Base-by-base conservation (phyloP, 441 rosid species). In the Aleurites moluccanus region DNA sequence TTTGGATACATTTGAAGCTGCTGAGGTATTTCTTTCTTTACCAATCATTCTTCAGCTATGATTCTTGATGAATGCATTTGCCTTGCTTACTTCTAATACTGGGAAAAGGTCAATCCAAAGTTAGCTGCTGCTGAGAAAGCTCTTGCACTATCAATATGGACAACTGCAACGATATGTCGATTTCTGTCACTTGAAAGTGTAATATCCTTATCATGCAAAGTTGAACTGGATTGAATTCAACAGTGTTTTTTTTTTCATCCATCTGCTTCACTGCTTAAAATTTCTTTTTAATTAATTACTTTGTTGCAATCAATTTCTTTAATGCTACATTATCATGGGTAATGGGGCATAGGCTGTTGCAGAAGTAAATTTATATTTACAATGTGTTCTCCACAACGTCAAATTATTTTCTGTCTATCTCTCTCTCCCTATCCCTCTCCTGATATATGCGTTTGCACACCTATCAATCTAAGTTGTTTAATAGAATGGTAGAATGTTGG, bases 71-170 rank as follows among this genome's bases (percentile, higher is more conserved):
- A 27, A 49, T 56, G 42, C 72, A 61, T 68, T 74, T 74, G 72
- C 83, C 80, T 60, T 38, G 76, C 13, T 67, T 70, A 13, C 73
- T 45, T 49, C 33, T 81, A 66, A 67, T 80, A 75, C 78, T 72
- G 75, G 75, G 71, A 74, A 76, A 88, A 91, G 97, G 92, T 84
- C 70, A 84, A 86, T 74, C 86, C 89, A 60, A 90, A 86, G 87
- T 82, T 93, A 83, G 86, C 94, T 76, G 92, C 89, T 78, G 94
- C 97, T 67, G 98, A 96, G 88, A 97, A 93, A 84, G 95, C 97
- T 75, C 81, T 88, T 83, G 86, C 97, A 25, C 93, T 96, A 74
- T 92, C 99, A 53, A 75, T 90, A 77, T 96, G 97, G 98, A 92
- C 99, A 74, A 91, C 92, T 18, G 97, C 97, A 80, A 91, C 99